Evolutionary conservation across 257 asterid genomes (phyloP), one percentile per base, ranked within the genome.

Genomic region (Solanum piurae): DNA sequence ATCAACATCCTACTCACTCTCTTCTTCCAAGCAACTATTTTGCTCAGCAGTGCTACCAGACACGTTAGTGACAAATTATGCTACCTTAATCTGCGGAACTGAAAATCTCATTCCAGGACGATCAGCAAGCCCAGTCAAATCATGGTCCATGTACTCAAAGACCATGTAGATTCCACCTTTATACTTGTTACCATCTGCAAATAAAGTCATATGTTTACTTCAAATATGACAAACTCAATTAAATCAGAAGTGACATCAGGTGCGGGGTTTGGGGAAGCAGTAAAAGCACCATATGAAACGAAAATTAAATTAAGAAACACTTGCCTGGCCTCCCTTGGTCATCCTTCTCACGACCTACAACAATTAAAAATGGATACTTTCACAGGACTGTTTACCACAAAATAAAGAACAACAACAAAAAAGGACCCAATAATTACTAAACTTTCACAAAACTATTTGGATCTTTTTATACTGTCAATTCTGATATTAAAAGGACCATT

Each of bases 101-200:
- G 98, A 88, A 92, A 97, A 97, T 92, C 98, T 93, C 92, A 95
- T 85, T 84, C 99, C 99, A 85, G 99, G 99, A 86, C 98, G 98
- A 93, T 96, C 98, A n/a, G 98, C 93, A 85, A 96, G 99, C 87
- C 98, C 99, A 72, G 98, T 95, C 89, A 96, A 91, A 90, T 96
- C 99, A 87, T 95, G 99, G 89, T 96, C 98, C 98, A 96, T 96
- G 91, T 97, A 97, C 94, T 97, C 99, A 89, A 95, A 97, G 33
- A 97, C 99, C 99, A 97, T 97, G 93, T 97, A 97, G 87, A 97
- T 97, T 90, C 88, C 94, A 2, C 98, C 99, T 88, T 95, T 95
- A 92, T 94, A 95, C 91, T 93, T 97, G 89, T 95, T 93, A 84
- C 92, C 91, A 87, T 95, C 99, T 96, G 97, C 46, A 88, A 83